Conservation (phyloP, 2,329 filamentous ascomycete genomes). For the Macrophomina phaseolina region DNA sequence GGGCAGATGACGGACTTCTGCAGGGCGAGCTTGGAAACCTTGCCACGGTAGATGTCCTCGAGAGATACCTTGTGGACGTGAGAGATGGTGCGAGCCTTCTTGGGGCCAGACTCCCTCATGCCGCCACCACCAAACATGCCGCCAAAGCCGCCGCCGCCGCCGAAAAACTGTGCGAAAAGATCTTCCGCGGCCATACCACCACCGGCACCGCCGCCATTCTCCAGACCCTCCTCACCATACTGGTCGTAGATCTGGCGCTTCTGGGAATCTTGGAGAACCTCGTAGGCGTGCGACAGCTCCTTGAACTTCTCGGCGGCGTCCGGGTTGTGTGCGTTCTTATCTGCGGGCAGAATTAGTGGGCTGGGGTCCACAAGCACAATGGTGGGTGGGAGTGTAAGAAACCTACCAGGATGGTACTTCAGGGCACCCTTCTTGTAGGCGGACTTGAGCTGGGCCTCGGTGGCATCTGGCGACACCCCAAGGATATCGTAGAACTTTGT, state of each 20-base stretch:
- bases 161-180: constrained; percentile 96
- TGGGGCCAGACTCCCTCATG: constrained; percentile 80
- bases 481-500: constrained; percentile 80
- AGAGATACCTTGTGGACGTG: constrained; percentile 98
- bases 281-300: constrained; percentile 93
- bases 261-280: constrained; percentile 88
- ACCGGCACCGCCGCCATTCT: constrained; percentile 75
- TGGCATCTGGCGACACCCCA: constrained; percentile 77
- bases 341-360: constrained; percentile 54
- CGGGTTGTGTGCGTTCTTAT: constrained; percentile 96
- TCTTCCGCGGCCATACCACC: constrained; percentile 95
- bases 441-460: constrained; percentile 87
- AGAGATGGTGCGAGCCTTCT: constrained; percentile 93
- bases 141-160: constrained; percentile 72
- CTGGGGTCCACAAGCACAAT: constrained; percentile 28
- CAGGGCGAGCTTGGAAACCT: constrained; percentile 94
- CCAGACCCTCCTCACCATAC: constrained; percentile 95
- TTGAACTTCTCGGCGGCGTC: constrained; percentile 98
- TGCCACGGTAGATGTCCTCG: constrained; percentile 97
- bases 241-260: constrained; percentile 95
- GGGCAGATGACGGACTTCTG: constrained; percentile 98
- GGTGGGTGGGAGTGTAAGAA: constrained; percentile 10
- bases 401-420: constrained; percentile 82
- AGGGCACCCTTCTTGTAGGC: constrained; percentile 84
- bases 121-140: constrained; percentile 70